Percentiles rank a stretch among this genome's conserved stretches.
Evolutionary conservation across 2,329 filamentous ascomycete genomes (phyloP).

Genomic region (Stemphylium vesicarium): DNA sequence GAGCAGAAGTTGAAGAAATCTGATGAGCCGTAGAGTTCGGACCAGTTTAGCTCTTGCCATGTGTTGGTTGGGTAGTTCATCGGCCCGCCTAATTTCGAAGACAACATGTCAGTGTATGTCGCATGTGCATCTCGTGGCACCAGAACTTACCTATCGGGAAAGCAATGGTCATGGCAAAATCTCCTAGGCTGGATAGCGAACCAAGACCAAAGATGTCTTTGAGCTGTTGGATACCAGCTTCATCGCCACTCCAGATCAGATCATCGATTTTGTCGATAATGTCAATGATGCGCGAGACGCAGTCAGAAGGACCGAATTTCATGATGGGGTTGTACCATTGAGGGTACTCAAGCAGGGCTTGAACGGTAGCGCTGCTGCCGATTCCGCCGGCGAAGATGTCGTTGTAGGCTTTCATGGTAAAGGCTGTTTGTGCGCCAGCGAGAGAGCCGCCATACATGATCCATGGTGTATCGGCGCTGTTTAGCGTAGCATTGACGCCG

Average conservation of each 20-base stretch:
- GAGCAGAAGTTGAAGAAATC: constrained; percentile 62
- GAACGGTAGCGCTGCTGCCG: constrained; percentile 54
- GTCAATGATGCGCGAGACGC: constrained; percentile 56
- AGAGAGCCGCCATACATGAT: constrained; percentile 55
- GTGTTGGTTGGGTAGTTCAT: constrained; percentile 59
- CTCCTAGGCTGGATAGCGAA: constrained; percentile 52
- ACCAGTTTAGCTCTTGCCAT: constrained; percentile 64
- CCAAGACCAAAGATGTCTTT: constrained; percentile 58
- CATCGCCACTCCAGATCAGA: constrained; percentile 53
- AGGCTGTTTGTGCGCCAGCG: constrained; percentile 54
- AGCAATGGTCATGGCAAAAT: constrained; percentile 58
- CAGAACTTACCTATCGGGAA: constrained; percentile 40
- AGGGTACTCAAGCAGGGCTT: constrained; percentile 53
- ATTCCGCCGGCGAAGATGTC: constrained; percentile 58
- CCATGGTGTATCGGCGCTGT: constrained; percentile 55
- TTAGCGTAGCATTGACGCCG: constrained; percentile 52
- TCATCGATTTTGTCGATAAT: constrained; percentile 60
- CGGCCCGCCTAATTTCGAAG: constrained; percentile 47
- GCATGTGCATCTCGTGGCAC: no score
- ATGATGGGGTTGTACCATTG: constrained; percentile 60
- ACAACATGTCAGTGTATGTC: no score
- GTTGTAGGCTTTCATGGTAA: constrained; percentile 56
- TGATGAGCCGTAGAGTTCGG: constrained; percentile 47
- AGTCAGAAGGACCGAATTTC: constrained; percentile 58
- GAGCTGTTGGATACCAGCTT: constrained; percentile 52